Percentiles rank a stretch among this genome's conserved stretches.
Conservation (phyloP, 1,284 basidiomycete species). For the Volvariella surrecta region DNA sequence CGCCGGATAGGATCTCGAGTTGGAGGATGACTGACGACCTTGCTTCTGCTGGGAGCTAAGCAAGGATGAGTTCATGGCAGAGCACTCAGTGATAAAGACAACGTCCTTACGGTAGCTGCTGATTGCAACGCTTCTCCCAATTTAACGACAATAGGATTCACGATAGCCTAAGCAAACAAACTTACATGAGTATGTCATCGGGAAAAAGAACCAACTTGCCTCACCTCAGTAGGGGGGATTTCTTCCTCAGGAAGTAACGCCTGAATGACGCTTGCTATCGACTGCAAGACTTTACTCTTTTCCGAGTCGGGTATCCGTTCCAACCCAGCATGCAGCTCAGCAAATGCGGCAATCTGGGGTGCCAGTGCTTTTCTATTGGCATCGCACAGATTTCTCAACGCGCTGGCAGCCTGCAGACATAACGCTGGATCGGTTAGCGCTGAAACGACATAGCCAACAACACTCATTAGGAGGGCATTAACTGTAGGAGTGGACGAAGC, state of each 20-base stretch:
- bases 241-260: slow-evolving; percentile 72
- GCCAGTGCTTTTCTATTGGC: slow-evolving; percentile 76
- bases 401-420: slow-evolving; percentile 69
- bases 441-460: slow-evolving; percentile 66
- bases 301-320: slow-evolving; percentile 77
- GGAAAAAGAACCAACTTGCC: slow-evolving; percentile 10
- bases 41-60: slow-evolving; percentile 64
- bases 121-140: slow-evolving; percentile 53
- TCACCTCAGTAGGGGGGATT: slow-evolving; percentile 70
- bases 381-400: slow-evolving; percentile 80
- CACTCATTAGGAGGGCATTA: slow-evolving; percentile 40
- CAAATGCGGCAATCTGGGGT: slow-evolving; percentile 77
- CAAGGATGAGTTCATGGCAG: neutral
- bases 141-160: slow-evolving; percentile 67
- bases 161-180: slow-evolving; percentile 45
- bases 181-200: neutral
- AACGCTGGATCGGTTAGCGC: slow-evolving; percentile 57
- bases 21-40: slow-evolving; percentile 53
- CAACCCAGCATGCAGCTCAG: slow-evolving; percentile 70
- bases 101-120: slow-evolving; percentile 35
- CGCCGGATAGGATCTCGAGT: slow-evolving; percentile 71
- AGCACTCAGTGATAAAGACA: neutral
- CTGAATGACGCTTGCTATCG: slow-evolving; percentile 85
- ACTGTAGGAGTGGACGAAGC: slow-evolving; percentile 20
- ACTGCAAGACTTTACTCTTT: slow-evolving; percentile 83